A percentile compares a stretch with the other conserved stretches of the same genome.
These are phyloP conservation scores for Coniophora puteana DNA, from an alignment of 1,284 basidiomycete genomes.

Conservation along the genomic window DNA sequence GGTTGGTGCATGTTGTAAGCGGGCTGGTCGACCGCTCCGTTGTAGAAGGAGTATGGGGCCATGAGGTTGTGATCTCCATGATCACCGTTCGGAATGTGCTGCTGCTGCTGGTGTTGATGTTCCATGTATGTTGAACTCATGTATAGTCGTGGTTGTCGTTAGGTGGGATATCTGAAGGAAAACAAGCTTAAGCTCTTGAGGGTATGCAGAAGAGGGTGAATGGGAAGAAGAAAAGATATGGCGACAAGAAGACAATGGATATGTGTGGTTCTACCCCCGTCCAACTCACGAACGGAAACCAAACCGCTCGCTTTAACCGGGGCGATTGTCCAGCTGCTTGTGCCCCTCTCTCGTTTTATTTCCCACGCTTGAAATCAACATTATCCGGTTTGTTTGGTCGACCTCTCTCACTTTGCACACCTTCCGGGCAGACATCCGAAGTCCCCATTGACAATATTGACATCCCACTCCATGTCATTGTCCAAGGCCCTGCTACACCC, in stretches of 20 bases:
- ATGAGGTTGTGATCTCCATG: conserved; percentile 36
- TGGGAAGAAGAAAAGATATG: conserved; percentile 23
- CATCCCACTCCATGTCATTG: neutral
- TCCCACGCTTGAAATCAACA: conserved; percentile 20
- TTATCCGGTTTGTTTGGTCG: conserved; percentile 6
- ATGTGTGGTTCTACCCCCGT: conserved; percentile 25
- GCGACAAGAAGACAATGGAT: conserved; percentile 22
- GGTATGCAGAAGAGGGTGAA: conserved; percentile 20
- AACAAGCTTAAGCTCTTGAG: conserved; percentile 30
- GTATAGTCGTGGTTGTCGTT: conserved; percentile 31
- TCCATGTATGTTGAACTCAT: conserved; percentile 34
- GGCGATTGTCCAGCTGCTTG: conserved; percentile 6
- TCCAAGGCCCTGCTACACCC: neutral
- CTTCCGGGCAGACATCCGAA: conserved; percentile 2
- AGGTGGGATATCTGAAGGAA: conserved; percentile 26
- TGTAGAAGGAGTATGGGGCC: conserved; percentile 38
- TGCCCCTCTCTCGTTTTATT: conserved; percentile 11
- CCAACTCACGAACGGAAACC: conserved; percentile 20
- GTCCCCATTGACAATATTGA: conserved; percentile 2
- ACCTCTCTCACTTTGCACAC: neutral
- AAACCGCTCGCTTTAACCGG: conserved; percentile 9
- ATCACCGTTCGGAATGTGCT: conserved; percentile 38
- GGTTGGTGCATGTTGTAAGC: conserved; percentile 38
- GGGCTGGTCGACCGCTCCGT: conserved; percentile 35
- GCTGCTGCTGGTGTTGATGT: conserved; percentile 34